Conservation (phyloP, 345 rosid genomes). For the Acer campestre region DNA sequence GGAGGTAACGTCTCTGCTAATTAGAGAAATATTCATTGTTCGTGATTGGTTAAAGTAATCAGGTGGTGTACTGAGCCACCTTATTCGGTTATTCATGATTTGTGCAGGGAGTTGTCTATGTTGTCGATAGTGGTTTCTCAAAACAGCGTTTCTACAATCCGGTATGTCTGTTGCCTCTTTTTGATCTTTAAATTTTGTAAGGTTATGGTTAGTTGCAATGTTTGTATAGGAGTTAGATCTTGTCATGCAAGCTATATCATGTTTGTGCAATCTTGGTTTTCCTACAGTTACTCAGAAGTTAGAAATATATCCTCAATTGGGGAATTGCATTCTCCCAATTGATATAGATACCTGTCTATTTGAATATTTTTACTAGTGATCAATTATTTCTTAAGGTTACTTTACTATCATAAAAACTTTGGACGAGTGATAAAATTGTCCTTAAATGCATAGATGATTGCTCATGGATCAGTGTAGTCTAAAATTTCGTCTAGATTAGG, state of each 20-base stretch:
- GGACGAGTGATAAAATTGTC: background rate
- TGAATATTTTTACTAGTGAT: background rate
- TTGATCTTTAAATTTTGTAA: conserved; percentile 14
- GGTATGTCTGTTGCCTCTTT: conserved; percentile 43
- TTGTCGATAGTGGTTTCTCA: conserved; percentile 94
- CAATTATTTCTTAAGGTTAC: background rate
- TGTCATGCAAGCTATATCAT: background rate
- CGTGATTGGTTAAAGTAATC: conserved; percentile 5
- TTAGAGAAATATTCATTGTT: background rate
- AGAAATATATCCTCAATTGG: background rate
- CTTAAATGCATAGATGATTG: background rate
- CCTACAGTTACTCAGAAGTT: background rate
- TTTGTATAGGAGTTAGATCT: conserved; percentile 4
- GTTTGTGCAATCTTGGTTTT: background rate
- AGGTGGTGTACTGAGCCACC: conserved; percentile 13
- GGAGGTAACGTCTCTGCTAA: conserved; percentile 54
- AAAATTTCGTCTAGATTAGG: background rate
- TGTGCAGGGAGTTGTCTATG: conserved; percentile 89
- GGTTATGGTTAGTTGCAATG: background rate
- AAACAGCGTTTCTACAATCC: conserved; percentile 96
- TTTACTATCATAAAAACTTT: background rate
- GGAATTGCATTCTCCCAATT: background rate
- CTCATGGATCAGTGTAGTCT: background rate
- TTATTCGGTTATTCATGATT: conserved; percentile 17
- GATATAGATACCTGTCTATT: background rate